These are phyloP conservation scores for Coccomyxa subellipsoidea DNA, from an alignment of 163 green algal species.

Conservation along the genomic window DNA sequence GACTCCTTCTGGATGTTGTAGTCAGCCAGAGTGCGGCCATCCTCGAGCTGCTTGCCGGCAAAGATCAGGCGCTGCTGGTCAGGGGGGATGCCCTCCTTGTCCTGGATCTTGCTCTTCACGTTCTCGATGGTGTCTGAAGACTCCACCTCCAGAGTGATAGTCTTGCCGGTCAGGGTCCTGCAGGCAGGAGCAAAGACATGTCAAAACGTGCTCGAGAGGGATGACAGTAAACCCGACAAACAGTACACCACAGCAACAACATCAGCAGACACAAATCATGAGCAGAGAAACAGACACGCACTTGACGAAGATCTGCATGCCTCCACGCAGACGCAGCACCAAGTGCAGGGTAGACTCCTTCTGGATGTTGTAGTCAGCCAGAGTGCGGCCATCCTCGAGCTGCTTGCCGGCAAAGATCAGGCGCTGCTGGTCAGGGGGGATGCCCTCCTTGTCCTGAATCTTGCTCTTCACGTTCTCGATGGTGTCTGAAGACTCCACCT, in stretches of 20 bases:
- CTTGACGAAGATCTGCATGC: slow-evolving; percentile 8
- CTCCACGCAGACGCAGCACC: slow-evolving; percentile 63
- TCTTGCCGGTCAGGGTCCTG: slow-evolving; percentile 95
- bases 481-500: slow-evolving; percentile 93
- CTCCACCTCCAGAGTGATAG: slow-evolving; percentile 95
- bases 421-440: slow-evolving; percentile 22
- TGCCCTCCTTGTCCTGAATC: slow-evolving; percentile 72
- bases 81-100: slow-evolving; percentile 57
- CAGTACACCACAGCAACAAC: background rate
- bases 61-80: slow-evolving; percentile 79
- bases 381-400: slow-evolving; percentile 42
- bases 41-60: slow-evolving; percentile 95
- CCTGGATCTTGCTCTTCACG: slow-evolving; percentile 52
- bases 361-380: slow-evolving; percentile 49
- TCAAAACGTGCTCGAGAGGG: background rate
- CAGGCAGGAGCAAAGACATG: slow-evolving; percentile 58
- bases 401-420: slow-evolving; percentile 70
- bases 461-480: slow-evolving; percentile 94
- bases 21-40: slow-evolving; percentile 86
- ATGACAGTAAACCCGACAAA: background rate
- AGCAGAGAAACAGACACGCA: background rate
- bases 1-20: slow-evolving; percentile 94
- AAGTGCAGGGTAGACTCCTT: slow-evolving; percentile 59
- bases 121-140: slow-evolving; percentile 74
- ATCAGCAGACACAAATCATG: background rate